These are phyloP conservation scores for Cenococcum geophilum DNA, from an alignment of 495 filamentous ascomycete genomes.

Conservation along the genomic window DNA sequence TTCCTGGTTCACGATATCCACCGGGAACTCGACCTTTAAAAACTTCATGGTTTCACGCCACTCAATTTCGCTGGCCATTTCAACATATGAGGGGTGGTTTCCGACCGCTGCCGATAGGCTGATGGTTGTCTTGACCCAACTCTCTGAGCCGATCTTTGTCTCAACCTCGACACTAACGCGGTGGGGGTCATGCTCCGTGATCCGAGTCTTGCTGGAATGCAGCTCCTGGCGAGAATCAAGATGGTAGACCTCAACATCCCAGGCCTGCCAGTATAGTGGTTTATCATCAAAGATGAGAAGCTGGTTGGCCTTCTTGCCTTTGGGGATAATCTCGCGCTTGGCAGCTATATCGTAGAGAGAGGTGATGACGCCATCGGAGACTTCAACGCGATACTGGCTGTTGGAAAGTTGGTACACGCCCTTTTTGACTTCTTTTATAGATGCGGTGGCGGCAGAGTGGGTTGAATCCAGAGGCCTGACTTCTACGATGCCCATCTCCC, in stretches of 20 bases:
- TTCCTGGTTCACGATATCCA: constrained; percentile 84
- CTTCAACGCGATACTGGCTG: constrained; percentile 59
- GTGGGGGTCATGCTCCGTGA: constrained; percentile 67
- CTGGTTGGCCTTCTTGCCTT: constrained; percentile 79
- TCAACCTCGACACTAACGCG: constrained; percentile 71
- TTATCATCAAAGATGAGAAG: constrained; percentile 97
- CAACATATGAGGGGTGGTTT: constrained; percentile 63
- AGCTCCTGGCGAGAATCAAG: constrained; percentile 79
- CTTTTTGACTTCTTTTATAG: constrained; percentile 57
- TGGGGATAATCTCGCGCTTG: constrained; percentile 69
- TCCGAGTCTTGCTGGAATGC: constrained; percentile 53
- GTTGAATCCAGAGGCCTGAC: constrained; percentile 46
- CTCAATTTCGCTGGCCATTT: constrained; percentile 75
- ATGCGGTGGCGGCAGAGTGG: constrained; percentile 46
- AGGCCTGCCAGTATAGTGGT: constrained; percentile 97
- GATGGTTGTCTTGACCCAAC: constrained; percentile 81
- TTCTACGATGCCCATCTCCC: constrained; percentile 44
- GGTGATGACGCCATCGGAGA: constrained; percentile 69
- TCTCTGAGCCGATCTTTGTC: constrained; percentile 79
- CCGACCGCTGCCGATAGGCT: constrained; percentile 62
- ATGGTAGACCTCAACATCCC: constrained; percentile 97
- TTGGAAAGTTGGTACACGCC: constrained; percentile 76
- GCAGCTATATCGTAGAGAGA: constrained; percentile 69
- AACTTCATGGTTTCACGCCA: constrained; percentile 97
- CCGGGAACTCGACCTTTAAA: constrained; percentile 97